phyloP scores from a whole-genome alignment of 768 basidiomycete genomes.

The Pisolithus tinctorius region DNA sequence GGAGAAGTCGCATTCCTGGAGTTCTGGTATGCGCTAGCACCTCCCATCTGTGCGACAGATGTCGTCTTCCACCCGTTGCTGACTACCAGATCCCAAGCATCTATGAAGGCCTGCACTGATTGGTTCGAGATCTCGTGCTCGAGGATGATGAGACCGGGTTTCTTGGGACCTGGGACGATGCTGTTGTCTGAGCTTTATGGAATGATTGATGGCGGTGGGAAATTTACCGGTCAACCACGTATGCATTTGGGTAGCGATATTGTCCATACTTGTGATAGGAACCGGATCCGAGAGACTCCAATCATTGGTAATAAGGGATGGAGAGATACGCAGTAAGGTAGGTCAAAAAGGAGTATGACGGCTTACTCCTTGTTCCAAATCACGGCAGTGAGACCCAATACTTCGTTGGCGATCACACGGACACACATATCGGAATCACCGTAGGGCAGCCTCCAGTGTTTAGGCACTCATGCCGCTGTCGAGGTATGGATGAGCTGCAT shows the following conservation, averaged over 20 bases:
- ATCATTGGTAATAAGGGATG: slow-evolving; percentile 54
- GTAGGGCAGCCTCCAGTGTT: slow-evolving; percentile 86
- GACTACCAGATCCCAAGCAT: slow-evolving; percentile 55
- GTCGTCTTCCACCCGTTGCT: slow-evolving; percentile 65
- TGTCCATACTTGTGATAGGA: slow-evolving; percentile 37
- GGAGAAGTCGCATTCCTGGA: slow-evolving; percentile 26
- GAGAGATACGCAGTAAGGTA: not conserved
- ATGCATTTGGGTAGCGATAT: slow-evolving; percentile 44
- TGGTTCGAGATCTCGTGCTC: slow-evolving; percentile 72
- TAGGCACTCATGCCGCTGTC: slow-evolving; percentile 67
- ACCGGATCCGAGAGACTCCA: slow-evolving; percentile 51
- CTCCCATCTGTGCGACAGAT: slow-evolving; percentile 44
- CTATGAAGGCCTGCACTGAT: slow-evolving; percentile 61
- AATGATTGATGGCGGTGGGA: not conserved
- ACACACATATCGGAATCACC: slow-evolving; percentile 84
- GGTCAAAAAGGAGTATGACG: not conserved
- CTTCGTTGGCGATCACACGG: slow-evolving; percentile 75
- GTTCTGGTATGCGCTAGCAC: slow-evolving; percentile 42
- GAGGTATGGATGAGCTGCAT: slow-evolving; percentile 73
- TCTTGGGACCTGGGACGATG: slow-evolving; percentile 47
- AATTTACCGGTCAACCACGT: slow-evolving; percentile 49
- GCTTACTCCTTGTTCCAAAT: slow-evolving; percentile 87
- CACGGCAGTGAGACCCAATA: slow-evolving; percentile 80
- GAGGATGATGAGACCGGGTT: slow-evolving; percentile 72
- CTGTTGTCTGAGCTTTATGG: not conserved